A percentile compares a stretch with the other conserved stretches of the same genome.
Conservation (phyloP, 352 stramenopile genomes). For the Pilasporangium apinafurcum region DNA sequence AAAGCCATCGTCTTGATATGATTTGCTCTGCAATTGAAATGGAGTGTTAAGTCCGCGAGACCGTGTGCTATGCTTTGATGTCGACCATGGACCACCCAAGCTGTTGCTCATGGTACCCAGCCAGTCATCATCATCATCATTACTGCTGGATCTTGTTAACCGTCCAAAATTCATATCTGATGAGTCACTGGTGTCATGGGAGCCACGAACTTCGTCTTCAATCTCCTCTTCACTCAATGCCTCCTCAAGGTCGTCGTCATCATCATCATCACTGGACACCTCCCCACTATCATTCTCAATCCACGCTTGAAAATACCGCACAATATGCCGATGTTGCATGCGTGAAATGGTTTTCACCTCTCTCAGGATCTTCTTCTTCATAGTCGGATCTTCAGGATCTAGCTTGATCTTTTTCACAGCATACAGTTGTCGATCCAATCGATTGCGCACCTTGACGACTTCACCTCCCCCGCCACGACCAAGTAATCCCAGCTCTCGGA, state of each 20-base stretch:
- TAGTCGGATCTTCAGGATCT: conserved; percentile 77
- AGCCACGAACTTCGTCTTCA: conserved; percentile 21
- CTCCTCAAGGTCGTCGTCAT: conserved; percentile 26
- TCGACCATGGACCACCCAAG: conserved; percentile 54
- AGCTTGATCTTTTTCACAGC: conserved; percentile 86
- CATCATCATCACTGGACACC: conserved; percentile 29
- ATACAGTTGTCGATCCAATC: conserved; percentile 77
- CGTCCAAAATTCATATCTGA: conserved; percentile 25
- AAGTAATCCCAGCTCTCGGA: conserved; percentile 81
- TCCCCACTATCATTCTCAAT: conserved; percentile 71
- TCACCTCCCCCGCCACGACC: conserved; percentile 77
- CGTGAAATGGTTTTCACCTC: conserved; percentile 96
- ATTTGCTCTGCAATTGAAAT: conserved; percentile 25
- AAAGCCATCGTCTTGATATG: conserved; percentile 47
- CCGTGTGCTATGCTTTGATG: conserved; percentile 54
- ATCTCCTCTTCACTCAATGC: conserved; percentile 26
- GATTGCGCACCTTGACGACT: conserved; percentile 81
- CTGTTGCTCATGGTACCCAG: conserved; percentile 61
- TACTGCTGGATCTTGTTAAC: conserved; percentile 21
- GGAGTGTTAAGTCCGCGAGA: conserved; percentile 2
- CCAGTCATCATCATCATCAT: conserved; percentile 75
- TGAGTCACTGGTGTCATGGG: conserved; percentile 12
- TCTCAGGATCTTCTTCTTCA: conserved; percentile 94
- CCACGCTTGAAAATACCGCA: conserved; percentile 91
- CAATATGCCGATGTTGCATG: conserved; percentile 96